Conservation (phyloP, 305 asterid species). For the Fraxinus greggii region DNA sequence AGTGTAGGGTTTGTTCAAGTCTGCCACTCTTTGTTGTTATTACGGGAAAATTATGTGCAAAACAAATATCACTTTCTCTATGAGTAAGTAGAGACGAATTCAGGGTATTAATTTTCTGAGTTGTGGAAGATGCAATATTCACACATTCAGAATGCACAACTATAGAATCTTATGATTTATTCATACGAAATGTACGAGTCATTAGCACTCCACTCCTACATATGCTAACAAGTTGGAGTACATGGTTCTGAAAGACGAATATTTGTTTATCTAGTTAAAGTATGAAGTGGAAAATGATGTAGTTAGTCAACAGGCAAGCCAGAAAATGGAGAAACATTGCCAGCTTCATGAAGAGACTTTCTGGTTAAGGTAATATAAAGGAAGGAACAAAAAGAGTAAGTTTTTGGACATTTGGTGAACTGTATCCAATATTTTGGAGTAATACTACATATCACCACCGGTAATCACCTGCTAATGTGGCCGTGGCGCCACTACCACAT, state of each 20-base stretch:
- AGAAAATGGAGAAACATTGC: neutral
- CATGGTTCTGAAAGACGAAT: neutral
- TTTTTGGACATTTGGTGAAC: neutral
- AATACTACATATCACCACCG: neutral
- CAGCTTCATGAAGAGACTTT: neutral
- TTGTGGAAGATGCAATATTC: neutral
- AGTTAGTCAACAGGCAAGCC: neutral
- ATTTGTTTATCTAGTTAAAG: neutral
- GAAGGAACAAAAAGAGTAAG: neutral
- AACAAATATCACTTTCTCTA: too few species aligned
- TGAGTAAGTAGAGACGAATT: neutral
- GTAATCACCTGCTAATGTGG: neutral
- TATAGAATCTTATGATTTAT: neutral
- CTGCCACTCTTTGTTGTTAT: neutral
- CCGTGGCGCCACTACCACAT: neutral
- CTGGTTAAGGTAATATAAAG: neutral
- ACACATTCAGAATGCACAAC: neutral
- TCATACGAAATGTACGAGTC: neutral
- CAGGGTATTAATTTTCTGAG: neutral
- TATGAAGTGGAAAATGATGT: neutral
- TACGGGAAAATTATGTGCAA: too few species aligned
- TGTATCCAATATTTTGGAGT: neutral
- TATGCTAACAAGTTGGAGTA: neutral
- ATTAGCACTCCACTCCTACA: neutral
- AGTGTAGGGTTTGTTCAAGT: neutral